Evolutionary conservation across 345 rosid genomes (phyloP), one percentile per base, ranked within the genome.

Genomic region (Salix caprea): DNA sequence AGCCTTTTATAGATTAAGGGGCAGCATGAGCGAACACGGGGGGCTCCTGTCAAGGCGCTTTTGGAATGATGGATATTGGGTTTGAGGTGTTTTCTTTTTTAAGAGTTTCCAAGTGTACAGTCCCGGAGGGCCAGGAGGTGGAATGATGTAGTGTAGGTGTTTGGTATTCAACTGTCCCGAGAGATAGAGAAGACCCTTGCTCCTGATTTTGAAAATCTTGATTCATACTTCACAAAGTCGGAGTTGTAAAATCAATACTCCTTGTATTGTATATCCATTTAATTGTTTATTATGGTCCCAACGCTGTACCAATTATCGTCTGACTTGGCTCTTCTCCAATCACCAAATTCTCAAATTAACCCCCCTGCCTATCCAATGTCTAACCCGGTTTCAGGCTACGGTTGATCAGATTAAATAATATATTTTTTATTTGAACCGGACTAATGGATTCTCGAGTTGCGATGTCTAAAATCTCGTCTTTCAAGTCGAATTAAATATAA

Each of bases 21-120:
- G 97, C 76, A 94, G 99, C 75, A 86, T 90, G 88, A 96, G 99
- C 23, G 99, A 96, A 84, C 98, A 94, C 21, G 98, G 99, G 34
- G 91, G 87, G 64, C 92, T 85, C 65, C 86, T 85, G 60, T 69
- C 88, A 7, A 86, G 84, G 84, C 82, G 71, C 44, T 44, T 23
- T 8, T 81, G 88, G 91, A 81, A 80, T 52, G 80, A 79, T 39
- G 80, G 70, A 23, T 75, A 67, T 42, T 82, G 85, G 82, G 82
- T 39, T 40, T 82, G 77, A 78, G 54, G n/a, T 5, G 37, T 30
- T 32, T 56, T 23, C 19, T 32, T 23, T 34, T 4, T 65, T 3
- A 37, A 65, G 67, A 18, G 67, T 74, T 44, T 67, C 39, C 4
- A 75, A 78, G 44, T 78, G 85, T 82, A 82, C 80, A 82, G 85